Evolutionary conservation across 257 asterid genomes (phyloP).

Genomic region (Ballota nigra): DNA sequence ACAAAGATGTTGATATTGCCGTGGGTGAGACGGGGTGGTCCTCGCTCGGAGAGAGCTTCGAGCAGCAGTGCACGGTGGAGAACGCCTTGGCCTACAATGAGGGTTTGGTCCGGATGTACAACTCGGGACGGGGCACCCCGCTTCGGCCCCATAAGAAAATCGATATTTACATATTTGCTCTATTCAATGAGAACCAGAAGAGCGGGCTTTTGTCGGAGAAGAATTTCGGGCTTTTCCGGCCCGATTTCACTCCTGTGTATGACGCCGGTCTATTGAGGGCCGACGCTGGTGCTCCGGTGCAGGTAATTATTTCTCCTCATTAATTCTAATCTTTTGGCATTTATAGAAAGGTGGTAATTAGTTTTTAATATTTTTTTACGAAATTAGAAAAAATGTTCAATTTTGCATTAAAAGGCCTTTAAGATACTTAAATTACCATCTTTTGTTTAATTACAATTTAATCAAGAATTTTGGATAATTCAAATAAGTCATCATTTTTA

Average conservation of each 20-base stretch:
- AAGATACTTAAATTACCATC: too few species aligned
- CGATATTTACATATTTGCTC: conserved; percentile 59
- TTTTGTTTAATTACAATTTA: too few species aligned
- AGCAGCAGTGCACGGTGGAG: conserved; percentile 57
- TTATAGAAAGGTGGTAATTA: neutral
- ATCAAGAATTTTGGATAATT: too few species aligned
- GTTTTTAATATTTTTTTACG: too few species aligned
- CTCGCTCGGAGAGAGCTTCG: conserved; percentile 54
- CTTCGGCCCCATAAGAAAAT: conserved; percentile 64
- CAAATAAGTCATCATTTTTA: too few species aligned
- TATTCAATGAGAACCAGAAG: conserved; percentile 81
- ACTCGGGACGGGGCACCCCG: conserved; percentile 69
- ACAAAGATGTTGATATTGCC: conserved; percentile 64
- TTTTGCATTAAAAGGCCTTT: neutral
- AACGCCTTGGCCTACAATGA: conserved; percentile 77
- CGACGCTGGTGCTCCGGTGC: conserved; percentile 31
- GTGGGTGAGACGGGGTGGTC: conserved; percentile 97
- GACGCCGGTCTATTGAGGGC: conserved; percentile 59
- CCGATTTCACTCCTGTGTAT: conserved; percentile 70
- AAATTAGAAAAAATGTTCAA: neutral
- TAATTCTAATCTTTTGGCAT: neutral
- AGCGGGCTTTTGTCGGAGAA: conserved; percentile 60
- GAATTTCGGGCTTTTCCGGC: conserved; percentile 80
- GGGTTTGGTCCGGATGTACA: conserved; percentile 49
- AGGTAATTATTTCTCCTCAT: conserved; percentile 6